Evolutionary conservation across 148 eudicot species (phyloP).

Genomic region (Fagopyrum homotropicum): DNA sequence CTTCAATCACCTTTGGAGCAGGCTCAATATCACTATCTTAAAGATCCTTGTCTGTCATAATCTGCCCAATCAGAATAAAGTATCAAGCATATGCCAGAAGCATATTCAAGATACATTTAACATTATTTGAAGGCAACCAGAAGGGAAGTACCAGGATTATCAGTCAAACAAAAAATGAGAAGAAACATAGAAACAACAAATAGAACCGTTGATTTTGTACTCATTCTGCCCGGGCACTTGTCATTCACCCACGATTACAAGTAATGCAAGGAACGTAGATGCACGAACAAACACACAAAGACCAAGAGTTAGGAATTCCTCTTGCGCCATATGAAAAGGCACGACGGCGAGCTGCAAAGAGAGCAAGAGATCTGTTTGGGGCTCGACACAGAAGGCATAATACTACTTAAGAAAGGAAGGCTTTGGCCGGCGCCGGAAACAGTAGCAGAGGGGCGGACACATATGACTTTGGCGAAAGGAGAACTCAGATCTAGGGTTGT

Average conservation of each 20-base stretch:
- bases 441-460: no score
- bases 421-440: no score
- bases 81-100: constrained; percentile 1
- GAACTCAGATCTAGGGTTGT: no score
- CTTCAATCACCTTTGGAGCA: constrained; percentile 97
- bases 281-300: background rate
- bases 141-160: background rate
- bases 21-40: constrained; percentile 97
- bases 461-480: no score
- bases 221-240: background rate
- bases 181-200: background rate
- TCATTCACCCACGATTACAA: background rate
- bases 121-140: background rate
- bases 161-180: background rate
- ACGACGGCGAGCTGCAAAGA: no score
- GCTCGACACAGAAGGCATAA: no score
- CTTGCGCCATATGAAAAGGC: no score
- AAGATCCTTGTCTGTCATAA: constrained; percentile 79
- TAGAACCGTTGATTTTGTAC: background rate
- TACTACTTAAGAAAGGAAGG: no score
- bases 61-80: constrained; percentile 28
- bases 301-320: background rate
- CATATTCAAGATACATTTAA: background rate
- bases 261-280: background rate
- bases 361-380: no score